Evolutionary conservation across 208 protist species (phyloP).

Genomic region (Acanthamoeba culbertsoni): DNA sequence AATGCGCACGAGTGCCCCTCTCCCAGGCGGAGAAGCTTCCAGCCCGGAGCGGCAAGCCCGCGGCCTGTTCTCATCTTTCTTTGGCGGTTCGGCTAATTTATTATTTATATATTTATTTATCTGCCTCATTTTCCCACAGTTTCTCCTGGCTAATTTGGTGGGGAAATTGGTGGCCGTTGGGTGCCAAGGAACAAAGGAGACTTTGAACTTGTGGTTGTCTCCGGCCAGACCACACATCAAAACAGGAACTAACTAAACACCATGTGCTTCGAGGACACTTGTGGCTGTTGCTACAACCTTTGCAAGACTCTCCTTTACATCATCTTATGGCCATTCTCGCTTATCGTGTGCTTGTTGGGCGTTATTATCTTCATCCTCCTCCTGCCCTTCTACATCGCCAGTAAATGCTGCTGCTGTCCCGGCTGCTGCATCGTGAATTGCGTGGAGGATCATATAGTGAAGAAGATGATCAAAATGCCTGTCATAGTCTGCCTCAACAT

Average conservation of each 20-base stretch:
- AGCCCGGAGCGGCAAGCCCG: no score
- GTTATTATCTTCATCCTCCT: not conserved
- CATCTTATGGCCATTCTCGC: not conserved
- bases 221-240: no score
- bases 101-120: no score
- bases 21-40: no score
- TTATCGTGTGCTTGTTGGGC: not conserved
- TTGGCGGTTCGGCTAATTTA: no score
- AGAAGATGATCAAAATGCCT: slow-evolving; percentile 5
- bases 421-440: not conserved
- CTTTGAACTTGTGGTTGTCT: not conserved
- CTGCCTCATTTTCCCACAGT: no score
- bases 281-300: slow-evolving; percentile 8
- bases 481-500: not conserved
- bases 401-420: slow-evolving; percentile 13
- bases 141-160: no score
- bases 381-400: slow-evolving; percentile 1
- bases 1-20: no score
- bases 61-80: no score
- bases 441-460: slow-evolving; percentile 19
- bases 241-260: not conserved
- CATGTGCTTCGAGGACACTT: slow-evolving; percentile 27
- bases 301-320: not conserved
- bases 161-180: no score
- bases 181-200: no score